Conservation (phyloP, 2,329 filamentous ascomycete genomes). For the Dendrostoma leiphaemia region DNA sequence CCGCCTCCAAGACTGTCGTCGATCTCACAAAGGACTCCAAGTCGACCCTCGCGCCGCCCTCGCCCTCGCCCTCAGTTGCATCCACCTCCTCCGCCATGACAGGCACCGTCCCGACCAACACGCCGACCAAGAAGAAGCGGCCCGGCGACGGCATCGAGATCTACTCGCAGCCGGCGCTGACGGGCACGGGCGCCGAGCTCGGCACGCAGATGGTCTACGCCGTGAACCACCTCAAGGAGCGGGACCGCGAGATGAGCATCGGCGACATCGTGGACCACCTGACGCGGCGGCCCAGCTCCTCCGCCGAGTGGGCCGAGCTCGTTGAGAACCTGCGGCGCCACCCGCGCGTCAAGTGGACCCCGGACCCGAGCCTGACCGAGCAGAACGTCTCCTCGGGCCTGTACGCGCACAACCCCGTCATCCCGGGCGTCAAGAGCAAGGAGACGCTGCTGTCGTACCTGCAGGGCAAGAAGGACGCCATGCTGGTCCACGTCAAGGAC, state of each 20-base stretch:
- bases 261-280: conserved; percentile 78
- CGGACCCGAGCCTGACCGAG: conserved; percentile 58
- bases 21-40: conserved; percentile 49
- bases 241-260: conserved; percentile 69
- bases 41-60: conserved; percentile 54
- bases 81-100: conserved; percentile 48
- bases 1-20: conserved; percentile 59
- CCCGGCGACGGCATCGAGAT: conserved; percentile 47
- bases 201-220: conserved; percentile 88
- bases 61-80: conserved; percentile 58
- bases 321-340: conserved; percentile 66
- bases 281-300: conserved; percentile 62
- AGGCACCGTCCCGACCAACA: conserved; percentile 53
- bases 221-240: conserved; percentile 75
- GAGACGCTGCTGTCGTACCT: conserved; percentile 78
- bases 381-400: conserved; percentile 67
- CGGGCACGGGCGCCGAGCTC: conserved; percentile 74
- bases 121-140: conserved; percentile 61
- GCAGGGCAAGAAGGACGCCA: conserved; percentile 76
- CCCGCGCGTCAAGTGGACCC: conserved; percentile 56
- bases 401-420: conserved; percentile 82
- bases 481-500: conserved; percentile 81
- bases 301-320: conserved; percentile 63
- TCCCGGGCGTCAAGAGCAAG: conserved; percentile 73
- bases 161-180: conserved; percentile 76